These are phyloP conservation scores for Sphagnum magellanicum DNA, from an alignment of 228 moss, liverwort and hornwort species.

Conservation along the genomic window DNA sequence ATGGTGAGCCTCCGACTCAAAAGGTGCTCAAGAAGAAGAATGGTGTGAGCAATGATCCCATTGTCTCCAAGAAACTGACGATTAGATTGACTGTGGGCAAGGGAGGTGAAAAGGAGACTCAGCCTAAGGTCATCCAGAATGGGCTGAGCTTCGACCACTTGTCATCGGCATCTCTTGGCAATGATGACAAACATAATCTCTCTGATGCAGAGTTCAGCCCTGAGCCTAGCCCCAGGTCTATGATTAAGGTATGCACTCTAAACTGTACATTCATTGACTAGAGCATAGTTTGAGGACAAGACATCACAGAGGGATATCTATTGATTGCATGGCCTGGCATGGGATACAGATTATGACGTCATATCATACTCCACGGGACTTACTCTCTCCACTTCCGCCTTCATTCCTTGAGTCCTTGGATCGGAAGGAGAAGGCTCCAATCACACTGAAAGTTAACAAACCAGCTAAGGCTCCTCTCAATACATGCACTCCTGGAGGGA, in stretches of 20 bases:
- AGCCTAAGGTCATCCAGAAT: constrained; percentile 65
- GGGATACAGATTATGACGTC: constrained; percentile 73
- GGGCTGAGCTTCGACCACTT: constrained; percentile 69
- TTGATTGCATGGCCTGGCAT: constrained; percentile 26
- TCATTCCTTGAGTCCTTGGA: constrained; percentile 35
- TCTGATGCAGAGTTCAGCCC: constrained; percentile 69
- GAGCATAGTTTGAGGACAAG: not conserved
- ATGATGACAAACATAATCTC: constrained; percentile 57
- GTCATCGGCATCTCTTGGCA: constrained; percentile 64
- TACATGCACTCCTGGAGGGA: constrained; percentile 23
- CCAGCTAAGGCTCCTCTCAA: constrained; percentile 16
- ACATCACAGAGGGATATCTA: not conserved
- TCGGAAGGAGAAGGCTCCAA: constrained; percentile 27
- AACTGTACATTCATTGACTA: not conserved
- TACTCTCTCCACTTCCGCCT: constrained; percentile 66
- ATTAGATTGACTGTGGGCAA: constrained; percentile 36
- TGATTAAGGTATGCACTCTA: constrained; percentile 64
- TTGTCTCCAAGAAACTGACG: constrained; percentile 27
- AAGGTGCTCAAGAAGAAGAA: constrained; percentile 29
- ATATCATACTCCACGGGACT: constrained; percentile 50
- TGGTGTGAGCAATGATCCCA: constrained; percentile 18
- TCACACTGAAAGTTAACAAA: constrained; percentile 24
- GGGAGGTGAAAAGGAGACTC: constrained; percentile 36
- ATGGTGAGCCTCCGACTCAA: constrained; percentile 7
- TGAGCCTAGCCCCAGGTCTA: constrained; percentile 67